These are phyloP conservation scores for Globisporangium canariense DNA, from an alignment of 352 stramenopile genomes.

Conservation along the genomic window DNA sequence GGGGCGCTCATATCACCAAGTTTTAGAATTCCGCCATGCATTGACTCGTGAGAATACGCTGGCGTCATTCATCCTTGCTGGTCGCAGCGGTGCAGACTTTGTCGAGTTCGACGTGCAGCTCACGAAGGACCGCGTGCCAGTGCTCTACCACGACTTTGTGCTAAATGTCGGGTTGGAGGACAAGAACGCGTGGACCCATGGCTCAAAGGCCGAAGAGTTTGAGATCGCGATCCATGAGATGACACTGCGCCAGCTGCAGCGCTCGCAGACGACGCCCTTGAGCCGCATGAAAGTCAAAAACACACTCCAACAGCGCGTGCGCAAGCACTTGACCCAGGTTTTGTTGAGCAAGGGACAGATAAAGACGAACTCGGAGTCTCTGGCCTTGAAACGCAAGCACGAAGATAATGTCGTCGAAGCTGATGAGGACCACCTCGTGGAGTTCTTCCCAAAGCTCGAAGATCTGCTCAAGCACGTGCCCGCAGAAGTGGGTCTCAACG, in stretches of 20 bases:
- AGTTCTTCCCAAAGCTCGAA: conserved; percentile 68
- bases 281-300: conserved; percentile 30
- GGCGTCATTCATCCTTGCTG: conserved; percentile 67
- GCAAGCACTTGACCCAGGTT: conserved; percentile 67
- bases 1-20: conserved; percentile 73
- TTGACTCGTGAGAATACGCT: conserved; percentile 76
- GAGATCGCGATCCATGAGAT: conserved; percentile 73
- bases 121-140: conserved; percentile 68
- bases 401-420: conserved; percentile 3
- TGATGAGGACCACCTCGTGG: conserved; percentile 56
- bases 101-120: conserved; percentile 85
- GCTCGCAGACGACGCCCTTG: conserved; percentile 40
- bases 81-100: conserved; percentile 65
- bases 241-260: conserved; percentile 55
- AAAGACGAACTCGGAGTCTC: conserved; percentile 6
- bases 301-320: conserved; percentile 43
- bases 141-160: conserved; percentile 81
- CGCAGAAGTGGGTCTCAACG: conserved; percentile 67
- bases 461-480: conserved; percentile 70
- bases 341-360: conserved; percentile 23
- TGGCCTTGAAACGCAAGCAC: conserved; percentile 1
- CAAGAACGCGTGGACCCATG: conserved; percentile 36
- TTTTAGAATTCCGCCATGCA: conserved; percentile 49
- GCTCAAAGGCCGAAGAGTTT: conserved; percentile 48
- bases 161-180: conserved; percentile 66